Evolutionary conservation across 805 yeast species (phyloP), one percentile per base, ranked within the genome.

Genomic region (Metschnikowia hibisci): DNA sequence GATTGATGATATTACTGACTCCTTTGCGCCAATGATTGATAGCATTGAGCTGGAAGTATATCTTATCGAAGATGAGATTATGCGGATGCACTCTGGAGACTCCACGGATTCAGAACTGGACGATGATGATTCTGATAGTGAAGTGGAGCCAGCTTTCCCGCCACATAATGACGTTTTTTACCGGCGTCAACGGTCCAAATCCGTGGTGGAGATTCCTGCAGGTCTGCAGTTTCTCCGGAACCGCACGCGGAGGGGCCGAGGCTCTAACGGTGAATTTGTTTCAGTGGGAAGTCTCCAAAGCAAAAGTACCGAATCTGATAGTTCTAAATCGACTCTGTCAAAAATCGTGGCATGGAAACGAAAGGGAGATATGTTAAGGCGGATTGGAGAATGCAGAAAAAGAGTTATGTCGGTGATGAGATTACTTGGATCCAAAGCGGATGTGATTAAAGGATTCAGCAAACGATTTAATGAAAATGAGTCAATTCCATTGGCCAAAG

Each of bases 1-100:
- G 50, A 87, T 93, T 54, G 99, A 93, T 68, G 98, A 93, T 61
- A 87, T 93, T 50, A 91, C 97, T 0, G 99, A 93, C 71, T 95
- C 95, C 0, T 93, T 87, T 71, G 98, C 95, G 0, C 99, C 99
- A 2, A 80, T 93, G 84, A 90, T 93, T 49, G 95, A 87, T 45
- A 79, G 91, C 36, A 90, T 93, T 41, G 98, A 93, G 59, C 88
- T 82, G 46, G 99, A 93, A 56, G 98, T 93, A 16, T 88, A 89
- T 60, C 76, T 80, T n/a, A 93, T 93, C 48, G 99, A 93, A 57
- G 96, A 91, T 56, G 85, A 90, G 3, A 91, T 93, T 41, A 69
- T 93, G 54, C 74, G 76, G 44, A 84, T 93, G 91, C 95, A 91
- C 61, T 82, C 89, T 15, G 82, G 84, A 1, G 77, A 70, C 27